phyloP scores from a whole-genome alignment of 1,284 basidiomycete species.

The Uromyces viciae-fabae region DNA sequence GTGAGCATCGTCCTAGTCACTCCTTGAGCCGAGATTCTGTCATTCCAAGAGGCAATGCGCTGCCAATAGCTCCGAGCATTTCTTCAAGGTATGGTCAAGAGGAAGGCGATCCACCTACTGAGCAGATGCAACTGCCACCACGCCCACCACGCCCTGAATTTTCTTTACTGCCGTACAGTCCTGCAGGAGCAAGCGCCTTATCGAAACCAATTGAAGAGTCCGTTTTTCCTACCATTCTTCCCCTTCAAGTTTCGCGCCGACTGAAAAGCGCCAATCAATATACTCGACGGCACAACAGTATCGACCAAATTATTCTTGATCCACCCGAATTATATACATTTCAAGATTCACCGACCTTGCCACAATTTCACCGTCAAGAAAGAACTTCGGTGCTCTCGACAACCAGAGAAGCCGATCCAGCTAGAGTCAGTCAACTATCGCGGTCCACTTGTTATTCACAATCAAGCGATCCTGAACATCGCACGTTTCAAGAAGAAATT shows the following conservation, averaged over 20 bases:
- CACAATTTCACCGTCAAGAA: conserved; percentile 11
- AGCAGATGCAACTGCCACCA: not conserved
- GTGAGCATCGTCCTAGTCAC: not conserved
- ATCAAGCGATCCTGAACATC: conserved; percentile 8
- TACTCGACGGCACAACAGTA: not conserved
- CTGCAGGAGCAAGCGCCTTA: not conserved
- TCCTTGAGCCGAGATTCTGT: conserved; percentile 29
- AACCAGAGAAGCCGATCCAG: not conserved
- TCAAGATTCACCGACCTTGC: conserved; percentile 7
- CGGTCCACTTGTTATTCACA: conserved; percentile 35
- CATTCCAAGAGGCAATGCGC: not conserved
- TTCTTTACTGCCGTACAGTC: not conserved
- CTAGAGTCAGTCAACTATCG: conserved; percentile 10
- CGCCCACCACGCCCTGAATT: conserved; percentile 17
- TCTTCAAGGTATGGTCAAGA: not conserved
- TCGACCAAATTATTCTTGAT: conserved; percentile 17
- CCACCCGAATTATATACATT: conserved; percentile 8
- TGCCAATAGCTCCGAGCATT: conserved; percentile 16
- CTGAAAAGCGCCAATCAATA: not conserved
- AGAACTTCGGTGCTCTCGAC: not conserved
- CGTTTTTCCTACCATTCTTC: not conserved
- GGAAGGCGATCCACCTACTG: not conserved
- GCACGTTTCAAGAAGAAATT: not conserved
- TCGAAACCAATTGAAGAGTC: not conserved
- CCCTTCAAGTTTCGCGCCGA: conserved; percentile 12